Percentiles rank a stretch among this genome's conserved stretches.
phyloP scores from a whole-genome alignment of 176 grass and related monocot species.

The Tuctoria greenei region DNA sequence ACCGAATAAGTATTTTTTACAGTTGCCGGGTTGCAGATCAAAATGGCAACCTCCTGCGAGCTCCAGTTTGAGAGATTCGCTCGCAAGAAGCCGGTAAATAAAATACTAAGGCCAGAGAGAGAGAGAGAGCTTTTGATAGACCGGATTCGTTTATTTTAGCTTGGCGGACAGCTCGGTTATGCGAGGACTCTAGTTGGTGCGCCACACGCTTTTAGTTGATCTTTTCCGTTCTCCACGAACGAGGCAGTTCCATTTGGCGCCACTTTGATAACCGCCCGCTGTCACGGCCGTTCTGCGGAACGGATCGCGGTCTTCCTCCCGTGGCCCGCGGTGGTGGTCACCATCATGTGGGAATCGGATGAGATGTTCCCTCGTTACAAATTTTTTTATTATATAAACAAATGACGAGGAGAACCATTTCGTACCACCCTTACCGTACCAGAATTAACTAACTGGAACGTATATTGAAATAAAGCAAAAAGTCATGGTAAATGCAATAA shows the following conservation, averaged over 20 bases:
- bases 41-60: background rate
- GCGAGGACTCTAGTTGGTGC: slow-evolving; percentile 70
- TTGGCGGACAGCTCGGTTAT: slow-evolving; percentile 58
- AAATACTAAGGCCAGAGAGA: background rate
- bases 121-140: background rate
- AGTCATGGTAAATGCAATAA: background rate
- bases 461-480: background rate
- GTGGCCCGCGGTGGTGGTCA: slow-evolving; percentile 19
- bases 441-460: background rate
- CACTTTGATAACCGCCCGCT: slow-evolving; percentile 36
- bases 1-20: background rate
- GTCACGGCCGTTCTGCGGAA: slow-evolving; percentile 19
- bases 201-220: slow-evolving; percentile 29
- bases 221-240: slow-evolving; percentile 16
- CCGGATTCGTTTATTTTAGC: slow-evolving; percentile 30
- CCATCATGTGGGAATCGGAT: slow-evolving; percentile 43
- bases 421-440: background rate
- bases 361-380: slow-evolving; percentile 29
- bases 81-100: background rate
- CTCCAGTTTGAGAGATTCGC: background rate
- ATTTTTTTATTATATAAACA: background rate
- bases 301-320: background rate
- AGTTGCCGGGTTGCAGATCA: background rate
- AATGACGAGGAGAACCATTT: slow-evolving; percentile 29
- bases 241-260: slow-evolving; percentile 72